Evolutionary conservation across 768 basidiomycete species (phyloP).

Genomic region (Podaxis rugospora): DNA sequence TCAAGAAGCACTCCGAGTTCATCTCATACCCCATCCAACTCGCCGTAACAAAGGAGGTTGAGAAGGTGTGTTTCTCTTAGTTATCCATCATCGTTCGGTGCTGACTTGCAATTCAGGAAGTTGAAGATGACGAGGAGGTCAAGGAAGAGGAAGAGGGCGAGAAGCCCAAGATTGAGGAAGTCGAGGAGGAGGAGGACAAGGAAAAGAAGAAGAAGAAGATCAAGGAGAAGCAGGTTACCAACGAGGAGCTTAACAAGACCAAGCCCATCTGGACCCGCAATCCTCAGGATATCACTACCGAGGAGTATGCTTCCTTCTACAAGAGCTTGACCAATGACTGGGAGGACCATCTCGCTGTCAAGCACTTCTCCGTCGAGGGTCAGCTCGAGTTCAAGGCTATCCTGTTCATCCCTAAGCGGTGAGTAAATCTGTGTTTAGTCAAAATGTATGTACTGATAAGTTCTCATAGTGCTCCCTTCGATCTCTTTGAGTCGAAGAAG

Average conservation of each 20-base stretch:
- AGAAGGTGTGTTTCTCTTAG: slow-evolving; percentile 70
- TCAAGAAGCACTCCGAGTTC: slow-evolving; percentile 99
- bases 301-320: slow-evolving; percentile 97
- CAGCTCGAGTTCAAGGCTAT: slow-evolving; percentile 99
- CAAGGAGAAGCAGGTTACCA: slow-evolving; percentile 81
- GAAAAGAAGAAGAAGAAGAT: slow-evolving; percentile 93
- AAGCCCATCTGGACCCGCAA: slow-evolving; percentile 99
- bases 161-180: slow-evolving; percentile 77
- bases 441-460: slow-evolving; percentile 7
- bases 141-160: slow-evolving; percentile 68
- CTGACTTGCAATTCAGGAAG: slow-evolving; percentile 53
- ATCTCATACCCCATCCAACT: slow-evolving; percentile 99
- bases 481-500: slow-evolving; percentile 99
- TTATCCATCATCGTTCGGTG: neutral
- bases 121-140: slow-evolving; percentile 79
- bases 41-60: slow-evolving; percentile 97
- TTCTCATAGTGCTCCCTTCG: slow-evolving; percentile 81
- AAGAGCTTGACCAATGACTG: slow-evolving; percentile 99
- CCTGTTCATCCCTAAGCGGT: slow-evolving; percentile 96
- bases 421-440: slow-evolving; percentile 19
- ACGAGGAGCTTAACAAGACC: slow-evolving; percentile 99
- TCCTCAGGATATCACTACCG: slow-evolving; percentile 86
- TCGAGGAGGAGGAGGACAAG: slow-evolving; percentile 80
- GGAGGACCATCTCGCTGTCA: slow-evolving; percentile 99
- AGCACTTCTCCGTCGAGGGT: slow-evolving; percentile 99